phyloP scores from a whole-genome alignment of 1,284 basidiomycete species.

The Cryptococcus sp. region DNA sequence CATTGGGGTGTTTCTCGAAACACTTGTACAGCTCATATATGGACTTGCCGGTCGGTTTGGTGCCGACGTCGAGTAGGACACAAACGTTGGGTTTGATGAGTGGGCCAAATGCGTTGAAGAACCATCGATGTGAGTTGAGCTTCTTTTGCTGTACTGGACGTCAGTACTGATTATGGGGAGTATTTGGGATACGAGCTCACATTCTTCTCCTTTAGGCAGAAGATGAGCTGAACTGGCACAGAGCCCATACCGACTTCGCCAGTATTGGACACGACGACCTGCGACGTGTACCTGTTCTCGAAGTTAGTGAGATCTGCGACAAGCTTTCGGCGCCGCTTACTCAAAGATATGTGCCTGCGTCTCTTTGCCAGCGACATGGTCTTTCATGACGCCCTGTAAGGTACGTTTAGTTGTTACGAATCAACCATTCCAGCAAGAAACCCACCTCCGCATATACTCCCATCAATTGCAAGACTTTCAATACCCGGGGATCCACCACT shows the following conservation, averaged over 20 bases:
- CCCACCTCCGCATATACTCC: constrained; percentile 91
- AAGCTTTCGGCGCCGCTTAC: constrained; percentile 53
- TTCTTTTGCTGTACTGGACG: constrained; percentile 87
- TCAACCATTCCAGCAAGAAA: too few relatives aligned
- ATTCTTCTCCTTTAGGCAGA: constrained; percentile 74
- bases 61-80: constrained; percentile 85
- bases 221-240: constrained; percentile 87
- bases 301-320: constrained; percentile 26
- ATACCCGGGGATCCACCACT: constrained; percentile 73
- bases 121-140: constrained; percentile 90
- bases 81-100: constrained; percentile 83
- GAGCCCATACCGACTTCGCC: constrained; percentile 80
- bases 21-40: constrained; percentile 76
- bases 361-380: constrained; percentile 86
- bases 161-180: not conserved
- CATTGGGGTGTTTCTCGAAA: constrained; percentile 85
- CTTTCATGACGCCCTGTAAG: constrained; percentile 84
- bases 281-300: constrained; percentile 67
- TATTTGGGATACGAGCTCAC: constrained; percentile 16
- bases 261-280: constrained; percentile 70
- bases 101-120: constrained; percentile 94
- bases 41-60: constrained; percentile 87
- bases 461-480: constrained; percentile 64
- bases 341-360: constrained; percentile 94
- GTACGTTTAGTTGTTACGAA: constrained; percentile 46